Evolutionary conservation across 352 stramenopile species (phyloP).

Genomic region (Plasmopara halstedii): DNA sequence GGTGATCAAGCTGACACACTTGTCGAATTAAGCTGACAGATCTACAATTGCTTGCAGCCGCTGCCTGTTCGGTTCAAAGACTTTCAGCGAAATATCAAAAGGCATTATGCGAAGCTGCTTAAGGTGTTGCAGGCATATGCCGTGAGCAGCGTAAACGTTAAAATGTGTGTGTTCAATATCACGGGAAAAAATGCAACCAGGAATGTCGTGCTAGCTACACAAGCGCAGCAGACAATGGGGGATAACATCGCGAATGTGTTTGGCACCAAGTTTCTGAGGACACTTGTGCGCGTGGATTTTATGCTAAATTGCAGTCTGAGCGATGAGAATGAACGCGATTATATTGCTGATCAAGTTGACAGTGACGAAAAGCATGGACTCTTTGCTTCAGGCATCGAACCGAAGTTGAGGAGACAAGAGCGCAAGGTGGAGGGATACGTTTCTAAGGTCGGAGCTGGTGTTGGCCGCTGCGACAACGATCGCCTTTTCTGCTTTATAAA

Average conservation of each 20-base stretch:
- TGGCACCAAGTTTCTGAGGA: slow-evolving; percentile 87
- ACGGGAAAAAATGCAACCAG: slow-evolving; percentile 38
- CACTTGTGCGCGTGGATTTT: slow-evolving; percentile 63
- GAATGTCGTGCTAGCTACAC: slow-evolving; percentile 58
- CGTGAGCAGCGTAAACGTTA: slow-evolving; percentile 48
- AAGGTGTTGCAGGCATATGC: slow-evolving; percentile 86
- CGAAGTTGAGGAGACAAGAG: slow-evolving; percentile 15
- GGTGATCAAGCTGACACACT: not conserved
- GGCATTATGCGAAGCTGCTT: slow-evolving; percentile 90
- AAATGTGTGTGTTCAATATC: slow-evolving; percentile 51
- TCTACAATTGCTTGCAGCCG: no score
- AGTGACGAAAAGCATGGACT: slow-evolving; percentile 14
- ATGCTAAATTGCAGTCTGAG: slow-evolving; percentile 34
- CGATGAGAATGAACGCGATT: slow-evolving; percentile 3
- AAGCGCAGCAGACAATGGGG: slow-evolving; percentile 48
- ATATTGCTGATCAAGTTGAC: slow-evolving; percentile 10
- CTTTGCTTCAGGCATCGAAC: slow-evolving; percentile 12
- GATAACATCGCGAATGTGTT: slow-evolving; percentile 90
- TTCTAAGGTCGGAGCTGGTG: slow-evolving; percentile 56
- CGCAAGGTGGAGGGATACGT: slow-evolving; percentile 60
- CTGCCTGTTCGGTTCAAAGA: slow-evolving; percentile 91
- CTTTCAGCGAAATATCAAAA: slow-evolving; percentile 91
- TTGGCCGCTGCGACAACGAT: slow-evolving; percentile 80
- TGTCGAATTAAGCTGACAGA: no score
- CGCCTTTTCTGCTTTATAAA: slow-evolving; percentile 97